Base-by-base conservation (phyloP, 371 early-diverging fungal genomes). In the Nematocida sp. region DNA sequence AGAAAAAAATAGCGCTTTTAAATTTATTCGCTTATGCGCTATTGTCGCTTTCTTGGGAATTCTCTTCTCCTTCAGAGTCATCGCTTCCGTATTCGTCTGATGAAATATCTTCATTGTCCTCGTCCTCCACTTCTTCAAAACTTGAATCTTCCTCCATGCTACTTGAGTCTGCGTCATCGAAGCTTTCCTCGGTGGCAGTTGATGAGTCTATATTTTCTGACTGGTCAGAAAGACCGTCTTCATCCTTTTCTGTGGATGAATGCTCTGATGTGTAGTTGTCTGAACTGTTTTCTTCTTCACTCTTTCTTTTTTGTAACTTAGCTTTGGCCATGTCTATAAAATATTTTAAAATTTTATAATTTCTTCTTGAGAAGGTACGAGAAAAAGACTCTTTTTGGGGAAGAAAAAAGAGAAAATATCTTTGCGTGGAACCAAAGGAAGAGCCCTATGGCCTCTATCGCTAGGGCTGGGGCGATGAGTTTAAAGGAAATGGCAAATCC, bases 61-160 rank as follows among this genome's bases (percentile, higher is more conserved):
- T 33, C 9, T 59, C 59, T 4, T 68, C 47, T 13, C 55, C 69
- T 28, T 60, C 60, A 26, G 18, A 18, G 13, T 59, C 69, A n/a
- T 68, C 60, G 26, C 59, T 59, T 5, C 50, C 48, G 50, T 56
- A 68, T 5, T 68, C 35, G 4, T 26, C 69, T 13, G 57, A 68
- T 20, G 28, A n/a, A n/a, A n/a, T n/a, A n/a, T n/a, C n/a, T n/a
- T n/a, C n/a, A n/a, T n/a, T 55, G 2, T 55, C 55, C 5, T 2
- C 32, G 5, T 68, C 69, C 5, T 68, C 60, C 25, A 66, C 28
- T 20, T 60, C 69, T 11, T 60, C 69, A 68, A 59, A 68, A 48
- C 35, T 56, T 36, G 69, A 68, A 18, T 55, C 56, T 16, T 40
- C 69, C 2, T 40, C 59, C 25, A 68, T 35, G 2, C 56, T 59